Conservation (phyloP, 1,284 basidiomycete species). For the Abortiporus biennis region DNA sequence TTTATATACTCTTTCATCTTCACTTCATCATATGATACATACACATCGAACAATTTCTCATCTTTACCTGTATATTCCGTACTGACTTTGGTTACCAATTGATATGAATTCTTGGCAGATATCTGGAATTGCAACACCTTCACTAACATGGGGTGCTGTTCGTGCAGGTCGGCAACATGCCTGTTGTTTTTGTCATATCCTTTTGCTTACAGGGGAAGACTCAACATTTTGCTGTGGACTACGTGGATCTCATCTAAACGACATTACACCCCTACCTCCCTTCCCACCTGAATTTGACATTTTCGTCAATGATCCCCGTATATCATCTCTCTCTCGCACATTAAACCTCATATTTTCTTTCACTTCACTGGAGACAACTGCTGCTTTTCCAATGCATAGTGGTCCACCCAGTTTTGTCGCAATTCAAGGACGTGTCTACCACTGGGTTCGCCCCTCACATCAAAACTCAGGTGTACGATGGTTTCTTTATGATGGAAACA, state of each 20-base stretch:
- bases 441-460: conserved; percentile 23
- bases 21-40: too few relatives aligned
- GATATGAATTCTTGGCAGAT: too few relatives aligned
- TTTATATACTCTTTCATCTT: too few relatives aligned
- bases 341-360: conserved; percentile 29
- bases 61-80: too few relatives aligned
- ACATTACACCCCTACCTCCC: conserved; percentile 15
- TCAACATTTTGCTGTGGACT: conserved; percentile 18
- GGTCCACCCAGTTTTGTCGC: conserved; percentile 18
- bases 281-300: conserved; percentile 14
- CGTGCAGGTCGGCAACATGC: neutral
- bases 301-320: conserved; percentile 14
- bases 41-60: too few relatives aligned
- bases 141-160: conserved; percentile 1
- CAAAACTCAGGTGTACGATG: conserved; percentile 23
- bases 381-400: conserved; percentile 17
- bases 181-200: conserved; percentile 12
- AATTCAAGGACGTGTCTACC: conserved; percentile 27
- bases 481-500: conserved; percentile 28
- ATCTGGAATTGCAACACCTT: too few relatives aligned
- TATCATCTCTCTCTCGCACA: conserved; percentile 18
- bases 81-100: too few relatives aligned
- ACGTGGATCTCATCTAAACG: conserved; percentile 8
- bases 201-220: conserved; percentile 15
- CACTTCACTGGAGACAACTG: conserved; percentile 24